These are phyloP conservation scores for Alloascoidea hylecoeti DNA, from an alignment of 805 yeast species.

Conservation along the genomic window DNA sequence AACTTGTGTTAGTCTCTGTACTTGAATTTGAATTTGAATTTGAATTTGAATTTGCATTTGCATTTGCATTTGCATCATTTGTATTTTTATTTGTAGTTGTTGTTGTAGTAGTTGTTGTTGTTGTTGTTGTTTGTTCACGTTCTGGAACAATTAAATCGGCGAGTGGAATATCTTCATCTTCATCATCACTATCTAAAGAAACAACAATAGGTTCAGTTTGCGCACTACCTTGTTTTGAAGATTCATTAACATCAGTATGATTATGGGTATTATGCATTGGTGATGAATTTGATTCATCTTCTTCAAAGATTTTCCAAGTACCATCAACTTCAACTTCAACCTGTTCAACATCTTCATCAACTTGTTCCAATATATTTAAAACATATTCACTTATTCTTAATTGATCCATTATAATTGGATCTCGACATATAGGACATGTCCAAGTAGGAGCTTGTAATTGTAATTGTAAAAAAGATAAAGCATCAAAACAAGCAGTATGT, in stretches of 20 bases:
- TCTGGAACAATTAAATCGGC: too few species aligned
- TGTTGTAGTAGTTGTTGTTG: constrained; percentile 1
- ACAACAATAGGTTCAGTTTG: constrained; percentile 35
- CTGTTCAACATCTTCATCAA: constrained; percentile 42
- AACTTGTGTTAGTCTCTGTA: too few species aligned
- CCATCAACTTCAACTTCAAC: constrained; percentile 66
- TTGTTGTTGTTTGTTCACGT: constrained; percentile 4
- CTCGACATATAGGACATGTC: constrained; percentile 78
- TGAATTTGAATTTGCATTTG: too few species aligned
- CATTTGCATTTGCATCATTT: too few species aligned
- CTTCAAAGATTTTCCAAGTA: constrained; percentile 37
- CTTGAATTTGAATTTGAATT: too few species aligned
- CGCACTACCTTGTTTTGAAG: too few species aligned
- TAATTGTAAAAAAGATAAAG: constrained; percentile 51
- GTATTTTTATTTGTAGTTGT: not conserved
- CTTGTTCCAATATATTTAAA: constrained; percentile 37
- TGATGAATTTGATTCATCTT: constrained; percentile 4
- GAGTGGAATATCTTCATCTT: constrained; percentile 25
- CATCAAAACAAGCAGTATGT: constrained; percentile 87
- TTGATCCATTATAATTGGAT: constrained; percentile 33
- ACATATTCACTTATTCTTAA: constrained; percentile 68
- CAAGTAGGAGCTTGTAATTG: constrained; percentile 76
- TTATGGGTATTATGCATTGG: constrained; percentile 5
- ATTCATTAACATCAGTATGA: constrained; percentile 13
- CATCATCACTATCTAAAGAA: constrained; percentile 35